A percentile compares a stretch with the other conserved stretches of the same genome.
These are phyloP conservation scores for Pichia eremophila DNA, from an alignment of 805 yeast genomes.

Conservation along the genomic window DNA sequence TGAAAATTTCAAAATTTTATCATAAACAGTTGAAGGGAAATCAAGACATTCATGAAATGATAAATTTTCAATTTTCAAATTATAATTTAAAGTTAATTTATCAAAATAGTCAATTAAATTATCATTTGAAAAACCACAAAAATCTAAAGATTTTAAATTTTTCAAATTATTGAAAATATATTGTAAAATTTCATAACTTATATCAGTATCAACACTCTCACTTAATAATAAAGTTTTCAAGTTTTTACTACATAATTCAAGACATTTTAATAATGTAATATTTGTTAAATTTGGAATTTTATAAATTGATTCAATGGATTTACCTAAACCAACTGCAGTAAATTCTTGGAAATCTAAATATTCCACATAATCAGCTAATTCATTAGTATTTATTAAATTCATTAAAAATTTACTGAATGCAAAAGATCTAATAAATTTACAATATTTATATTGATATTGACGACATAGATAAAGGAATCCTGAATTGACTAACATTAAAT, in stretches of 20 bases:
- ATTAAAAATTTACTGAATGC: slow-evolving; percentile 63
- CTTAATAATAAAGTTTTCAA: slow-evolving; percentile 72
- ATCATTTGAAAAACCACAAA: slow-evolving; percentile 76
- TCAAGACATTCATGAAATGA: slow-evolving; percentile 88
- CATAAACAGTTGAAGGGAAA: slow-evolving; percentile 47
- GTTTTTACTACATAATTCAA: slow-evolving; percentile 48
- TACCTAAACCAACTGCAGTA: slow-evolving; percentile 81
- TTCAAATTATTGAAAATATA: slow-evolving; percentile 45
- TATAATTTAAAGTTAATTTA: slow-evolving; percentile 25
- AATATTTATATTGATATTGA: slow-evolving; percentile 54
- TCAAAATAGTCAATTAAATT: slow-evolving; percentile 53
- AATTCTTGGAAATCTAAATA: slow-evolving; percentile 81
- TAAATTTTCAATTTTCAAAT: slow-evolving; percentile 31
- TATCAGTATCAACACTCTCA: slow-evolving; percentile 78
- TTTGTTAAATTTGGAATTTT: slow-evolving; percentile 87
- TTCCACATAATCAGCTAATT: slow-evolving; percentile 53
- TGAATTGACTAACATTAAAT: slow-evolving; percentile 37
- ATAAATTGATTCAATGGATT: slow-evolving; percentile 82
- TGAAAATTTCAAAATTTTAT: slow-evolving; percentile 48
- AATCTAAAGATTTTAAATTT: slow-evolving; percentile 62
- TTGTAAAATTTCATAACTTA: slow-evolving; percentile 50
- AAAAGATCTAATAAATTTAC: slow-evolving; percentile 70
- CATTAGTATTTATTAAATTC: slow-evolving; percentile 37
- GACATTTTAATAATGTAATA: slow-evolving; percentile 55
- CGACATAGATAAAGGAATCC: slow-evolving; percentile 49